Evolutionary conservation across 805 yeast species (phyloP).

Genomic region (Saccharomycopsis sp.): DNA sequence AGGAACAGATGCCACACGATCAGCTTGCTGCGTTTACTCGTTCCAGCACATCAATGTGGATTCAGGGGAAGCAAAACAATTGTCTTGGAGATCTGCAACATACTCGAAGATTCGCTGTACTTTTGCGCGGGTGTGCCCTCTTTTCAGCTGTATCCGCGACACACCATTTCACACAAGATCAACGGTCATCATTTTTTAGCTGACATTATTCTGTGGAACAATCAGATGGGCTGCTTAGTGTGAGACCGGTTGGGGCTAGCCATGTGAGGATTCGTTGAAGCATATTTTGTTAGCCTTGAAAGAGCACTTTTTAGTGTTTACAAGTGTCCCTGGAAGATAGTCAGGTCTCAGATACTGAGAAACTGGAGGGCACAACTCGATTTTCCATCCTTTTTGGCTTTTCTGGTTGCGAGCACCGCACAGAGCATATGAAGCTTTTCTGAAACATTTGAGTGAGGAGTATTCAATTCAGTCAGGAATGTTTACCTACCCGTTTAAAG

Average conservation of each 20-base stretch:
- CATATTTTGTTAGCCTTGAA: no score
- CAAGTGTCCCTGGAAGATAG: no score
- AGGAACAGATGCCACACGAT: not conserved
- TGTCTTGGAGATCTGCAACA: not conserved
- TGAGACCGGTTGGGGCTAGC: not conserved
- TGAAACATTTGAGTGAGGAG: not conserved
- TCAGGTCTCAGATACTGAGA: not conserved
- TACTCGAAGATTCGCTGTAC: not conserved
- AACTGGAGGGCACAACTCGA: not conserved
- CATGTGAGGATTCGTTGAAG: not conserved
- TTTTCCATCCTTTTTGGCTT: not conserved
- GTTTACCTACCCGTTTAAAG: not conserved
- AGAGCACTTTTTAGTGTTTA: no score
- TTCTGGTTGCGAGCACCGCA: not conserved
- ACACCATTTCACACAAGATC: not conserved
- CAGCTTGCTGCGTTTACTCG: not conserved
- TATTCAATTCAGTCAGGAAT: not conserved
- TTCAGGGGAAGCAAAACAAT: not conserved
- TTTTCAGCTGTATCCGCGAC: no score
- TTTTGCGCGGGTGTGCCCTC: no score
- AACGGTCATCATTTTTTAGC: not conserved
- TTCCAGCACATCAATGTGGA: not conserved
- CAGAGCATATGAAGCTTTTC: not conserved
- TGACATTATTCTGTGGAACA: not conserved
- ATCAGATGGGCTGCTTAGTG: not conserved